Conservation (phyloP, 2,329 filamentous ascomycete genomes). For the Berkeleyomyces basicola region DNA sequence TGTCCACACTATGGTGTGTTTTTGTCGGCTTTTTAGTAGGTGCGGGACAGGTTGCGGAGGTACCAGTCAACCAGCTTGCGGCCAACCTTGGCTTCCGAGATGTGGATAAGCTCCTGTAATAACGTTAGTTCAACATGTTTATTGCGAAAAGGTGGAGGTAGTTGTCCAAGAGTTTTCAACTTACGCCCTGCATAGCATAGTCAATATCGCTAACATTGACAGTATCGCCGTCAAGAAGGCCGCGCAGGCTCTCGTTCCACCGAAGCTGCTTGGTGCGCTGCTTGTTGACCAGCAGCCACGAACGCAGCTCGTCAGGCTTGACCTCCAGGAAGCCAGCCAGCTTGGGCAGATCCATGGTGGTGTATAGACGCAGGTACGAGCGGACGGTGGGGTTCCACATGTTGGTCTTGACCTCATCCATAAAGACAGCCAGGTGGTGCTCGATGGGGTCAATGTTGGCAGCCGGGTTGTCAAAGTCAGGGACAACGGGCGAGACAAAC, state of each 20-base stretch:
- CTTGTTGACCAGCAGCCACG: conserved; percentile 94
- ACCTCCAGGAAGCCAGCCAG: conserved; percentile 94
- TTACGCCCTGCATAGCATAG: conserved; percentile 86
- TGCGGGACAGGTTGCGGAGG: conserved; percentile 85
- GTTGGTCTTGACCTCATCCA: conserved; percentile 99
- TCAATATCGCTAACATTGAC: conserved; percentile 91
- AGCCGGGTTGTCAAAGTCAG: conserved; percentile 93
- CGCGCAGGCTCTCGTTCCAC: conserved; percentile 68
- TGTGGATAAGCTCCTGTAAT: conserved; percentile 78
- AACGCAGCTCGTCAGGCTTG: conserved; percentile 85
- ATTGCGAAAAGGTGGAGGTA: background rate
- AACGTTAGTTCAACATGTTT: background rate
- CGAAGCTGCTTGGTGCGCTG: conserved; percentile 92
- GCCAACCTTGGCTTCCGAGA: conserved; percentile 96
- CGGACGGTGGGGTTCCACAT: conserved; percentile 96
- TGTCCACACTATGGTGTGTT: background rate
- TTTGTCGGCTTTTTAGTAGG: conserved; percentile 46
- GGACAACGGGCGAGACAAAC: conserved; percentile 94
- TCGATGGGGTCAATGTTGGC: conserved; percentile 93
- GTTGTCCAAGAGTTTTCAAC: conserved; percentile 23
- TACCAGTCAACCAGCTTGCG: conserved; percentile 98
- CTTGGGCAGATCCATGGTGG: conserved; percentile 98
- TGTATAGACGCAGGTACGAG: conserved; percentile 97
- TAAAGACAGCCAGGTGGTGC: conserved; percentile 94
- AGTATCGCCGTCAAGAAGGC: conserved; percentile 77